Evolutionary conservation across 345 rosid genomes (phyloP).

Genomic region (Aegle marmelos): DNA sequence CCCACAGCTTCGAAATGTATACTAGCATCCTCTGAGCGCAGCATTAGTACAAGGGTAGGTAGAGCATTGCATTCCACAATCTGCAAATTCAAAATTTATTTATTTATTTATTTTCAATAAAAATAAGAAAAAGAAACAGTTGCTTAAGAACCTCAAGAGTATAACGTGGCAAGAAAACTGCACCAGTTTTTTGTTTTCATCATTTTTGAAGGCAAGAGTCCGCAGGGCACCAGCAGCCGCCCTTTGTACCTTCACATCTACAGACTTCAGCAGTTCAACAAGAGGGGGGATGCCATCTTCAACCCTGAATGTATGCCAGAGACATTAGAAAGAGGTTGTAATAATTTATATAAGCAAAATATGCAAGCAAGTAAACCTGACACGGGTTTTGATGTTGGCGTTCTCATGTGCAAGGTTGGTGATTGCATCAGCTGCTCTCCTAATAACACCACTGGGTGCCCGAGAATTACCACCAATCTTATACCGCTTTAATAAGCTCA

Average conservation of each 20-base stretch:
- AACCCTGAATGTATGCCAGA: slow-evolving; percentile 33
- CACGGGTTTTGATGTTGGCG: slow-evolving; percentile 48
- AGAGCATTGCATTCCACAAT: slow-evolving; percentile 65
- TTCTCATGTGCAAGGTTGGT: slow-evolving; percentile 77
- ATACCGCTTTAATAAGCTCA: slow-evolving; percentile 49
- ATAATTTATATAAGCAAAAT: not conserved
- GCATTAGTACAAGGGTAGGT: slow-evolving; percentile 65
- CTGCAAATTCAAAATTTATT: slow-evolving; percentile 36
- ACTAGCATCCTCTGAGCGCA: slow-evolving; percentile 55
- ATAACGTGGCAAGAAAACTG: not conserved
- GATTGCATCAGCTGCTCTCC: slow-evolving; percentile 81
- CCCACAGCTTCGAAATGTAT: slow-evolving; percentile 74
- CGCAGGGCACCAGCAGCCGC: slow-evolving; percentile 83
- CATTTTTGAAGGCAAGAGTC: slow-evolving; percentile 69
- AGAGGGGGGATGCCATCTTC: slow-evolving; percentile 76
- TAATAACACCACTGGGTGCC: slow-evolving; percentile 37
- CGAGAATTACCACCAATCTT: slow-evolving; percentile 21
- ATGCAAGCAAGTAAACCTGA: slow-evolving; percentile 42
- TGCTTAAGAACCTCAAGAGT: not conserved
- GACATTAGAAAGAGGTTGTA: slow-evolving; percentile 7
- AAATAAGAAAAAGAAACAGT: not conserved
- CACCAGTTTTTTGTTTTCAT: slow-evolving; percentile 70
- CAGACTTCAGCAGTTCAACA: slow-evolving; percentile 55
- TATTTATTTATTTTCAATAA: slow-evolving; percentile 6
- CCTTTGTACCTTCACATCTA: slow-evolving; percentile 64